A percentile compares a stretch with the other conserved stretches of the same genome.
phyloP scores from a whole-genome alignment of 2,329 filamentous ascomycete genomes.

The Albophoma yamanashiensis region DNA sequence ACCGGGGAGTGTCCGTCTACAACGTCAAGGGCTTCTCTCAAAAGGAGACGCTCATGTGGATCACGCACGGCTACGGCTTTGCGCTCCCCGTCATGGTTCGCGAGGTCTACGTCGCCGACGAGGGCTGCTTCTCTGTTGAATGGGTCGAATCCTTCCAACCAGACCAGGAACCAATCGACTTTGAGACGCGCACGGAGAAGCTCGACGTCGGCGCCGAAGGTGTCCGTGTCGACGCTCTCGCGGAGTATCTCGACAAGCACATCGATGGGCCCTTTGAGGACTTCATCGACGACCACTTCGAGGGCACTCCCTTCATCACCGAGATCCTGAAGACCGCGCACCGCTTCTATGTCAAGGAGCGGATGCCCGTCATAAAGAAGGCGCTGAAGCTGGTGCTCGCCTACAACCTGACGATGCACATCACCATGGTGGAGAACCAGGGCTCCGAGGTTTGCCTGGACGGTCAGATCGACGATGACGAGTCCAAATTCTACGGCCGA shows the following conservation, averaged over 20 bases:
- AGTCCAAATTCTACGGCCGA: slow-evolving; percentile 82
- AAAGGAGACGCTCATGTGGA: slow-evolving; percentile 68
- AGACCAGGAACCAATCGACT: slow-evolving; percentile 63
- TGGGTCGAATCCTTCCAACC: slow-evolving; percentile 74
- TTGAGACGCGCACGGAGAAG: slow-evolving; percentile 78
- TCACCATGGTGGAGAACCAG: slow-evolving; percentile 87
- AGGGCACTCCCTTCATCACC: slow-evolving; percentile 88
- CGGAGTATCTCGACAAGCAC: slow-evolving; percentile 90
- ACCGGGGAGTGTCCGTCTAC: slow-evolving; percentile 77
- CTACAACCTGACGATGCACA: slow-evolving; percentile 90
- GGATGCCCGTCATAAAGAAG: slow-evolving; percentile 84
- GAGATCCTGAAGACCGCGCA: slow-evolving; percentile 95
- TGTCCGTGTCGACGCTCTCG: slow-evolving; percentile 68
- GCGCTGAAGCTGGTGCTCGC: slow-evolving; percentile 89
- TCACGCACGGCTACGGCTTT: slow-evolving; percentile 93
- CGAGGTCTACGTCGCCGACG: slow-evolving; percentile 85
- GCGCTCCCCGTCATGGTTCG: slow-evolving; percentile 87
- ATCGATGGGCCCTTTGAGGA: slow-evolving; percentile 86
- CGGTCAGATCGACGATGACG: slow-evolving; percentile 76
- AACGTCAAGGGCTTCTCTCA: slow-evolving; percentile 81
- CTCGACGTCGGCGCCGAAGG: slow-evolving; percentile 85
- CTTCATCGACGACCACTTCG: slow-evolving; percentile 93
- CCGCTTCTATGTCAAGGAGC: slow-evolving; percentile 82
- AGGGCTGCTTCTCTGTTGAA: slow-evolving; percentile 85
- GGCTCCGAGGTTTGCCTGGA: slow-evolving; percentile 68